A percentile compares a stretch with the other conserved stretches of the same genome.
Conservation (phyloP, 192 early-diverging fungal genomes). For the Pilobolus umbonatus region DNA sequence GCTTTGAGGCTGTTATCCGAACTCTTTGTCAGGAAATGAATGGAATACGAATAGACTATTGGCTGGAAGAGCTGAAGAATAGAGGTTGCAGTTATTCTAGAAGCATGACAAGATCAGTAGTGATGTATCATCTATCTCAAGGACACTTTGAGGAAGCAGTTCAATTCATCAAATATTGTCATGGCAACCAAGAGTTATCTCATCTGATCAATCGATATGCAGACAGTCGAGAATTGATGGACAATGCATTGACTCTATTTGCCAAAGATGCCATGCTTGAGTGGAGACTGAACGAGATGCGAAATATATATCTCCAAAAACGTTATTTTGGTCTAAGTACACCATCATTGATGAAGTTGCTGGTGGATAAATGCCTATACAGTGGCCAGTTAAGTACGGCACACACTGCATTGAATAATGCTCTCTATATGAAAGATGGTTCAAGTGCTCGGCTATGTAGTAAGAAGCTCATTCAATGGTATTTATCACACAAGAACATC, state of each 20-base stretch:
- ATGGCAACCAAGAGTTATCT: not conserved
- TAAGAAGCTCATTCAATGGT: slow-evolving; percentile 2
- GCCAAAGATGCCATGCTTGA: not conserved
- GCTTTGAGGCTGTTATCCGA: not conserved
- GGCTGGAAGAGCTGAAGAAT: not conserved
- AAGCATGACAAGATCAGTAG: not conserved
- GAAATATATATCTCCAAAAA: slow-evolving; percentile 1
- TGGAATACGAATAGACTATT: not conserved
- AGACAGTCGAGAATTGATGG: slow-evolving; percentile 1
- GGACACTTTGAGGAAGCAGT: not conserved
- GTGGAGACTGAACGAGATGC: slow-evolving; percentile 5
- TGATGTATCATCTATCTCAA: not conserved
- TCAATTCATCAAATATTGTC: not conserved
- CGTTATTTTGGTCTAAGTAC: not conserved
- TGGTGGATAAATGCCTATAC: not conserved
- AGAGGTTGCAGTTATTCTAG: not conserved
- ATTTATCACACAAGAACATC: slow-evolving; percentile 1
- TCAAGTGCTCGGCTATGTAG: not conserved
- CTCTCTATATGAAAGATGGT: not conserved
- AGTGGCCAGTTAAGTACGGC: not conserved
- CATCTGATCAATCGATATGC: not conserved
- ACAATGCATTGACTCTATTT: slow-evolving; percentile 11
- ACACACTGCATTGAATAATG: not conserved
- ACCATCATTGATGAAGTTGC: not conserved
- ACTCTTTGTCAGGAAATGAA: not conserved